Evolutionary conservation across 2,329 filamentous ascomycete genomes (phyloP).

Genomic region (Exophiala lecanii-corni): DNA sequence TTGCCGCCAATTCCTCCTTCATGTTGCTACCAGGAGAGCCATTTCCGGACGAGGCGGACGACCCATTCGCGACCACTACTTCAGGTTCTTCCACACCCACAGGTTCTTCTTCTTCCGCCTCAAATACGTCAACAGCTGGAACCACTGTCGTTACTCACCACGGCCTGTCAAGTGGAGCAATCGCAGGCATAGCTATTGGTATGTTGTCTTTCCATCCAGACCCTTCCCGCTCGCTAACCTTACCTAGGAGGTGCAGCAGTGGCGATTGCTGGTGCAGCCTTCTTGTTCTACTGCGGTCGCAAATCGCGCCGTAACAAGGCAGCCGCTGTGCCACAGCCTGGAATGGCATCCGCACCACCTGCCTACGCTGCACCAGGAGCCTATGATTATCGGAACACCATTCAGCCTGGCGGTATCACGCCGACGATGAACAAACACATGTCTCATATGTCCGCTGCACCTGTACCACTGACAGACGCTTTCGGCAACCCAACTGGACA

Average conservation of each 20-base stretch:
- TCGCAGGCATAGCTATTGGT: conserved; percentile 16
- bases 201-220: not conserved
- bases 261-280: conserved; percentile 5
- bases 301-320: conserved; percentile 2
- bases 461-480: conserved; percentile 10
- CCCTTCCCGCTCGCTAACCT: not conserved
- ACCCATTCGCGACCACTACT: conserved; percentile 10
- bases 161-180: conserved; percentile 8
- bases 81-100: conserved; percentile 3
- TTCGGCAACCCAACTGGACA: conserved; percentile 9
- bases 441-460: conserved; percentile 3
- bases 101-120: not conserved
- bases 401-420: conserved; percentile 5
- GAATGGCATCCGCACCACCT: conserved; percentile 7
- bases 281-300: conserved; percentile 15
- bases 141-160: not conserved
- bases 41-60: conserved; percentile 19
- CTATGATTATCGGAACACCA: conserved; percentile 7
- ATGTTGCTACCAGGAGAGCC: conserved; percentile 24
- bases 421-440: conserved; percentile 11
- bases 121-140: not conserved
- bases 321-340: not conserved
- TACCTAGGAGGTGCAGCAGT: conserved; percentile 10
- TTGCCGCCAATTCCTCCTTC: conserved; percentile 20
- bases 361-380: conserved; percentile 6